A percentile compares a stretch with the other conserved stretches of the same genome.
phyloP scores from a whole-genome alignment of 2,329 filamentous ascomycete species.

The Colletotrichum sp. region DNA sequence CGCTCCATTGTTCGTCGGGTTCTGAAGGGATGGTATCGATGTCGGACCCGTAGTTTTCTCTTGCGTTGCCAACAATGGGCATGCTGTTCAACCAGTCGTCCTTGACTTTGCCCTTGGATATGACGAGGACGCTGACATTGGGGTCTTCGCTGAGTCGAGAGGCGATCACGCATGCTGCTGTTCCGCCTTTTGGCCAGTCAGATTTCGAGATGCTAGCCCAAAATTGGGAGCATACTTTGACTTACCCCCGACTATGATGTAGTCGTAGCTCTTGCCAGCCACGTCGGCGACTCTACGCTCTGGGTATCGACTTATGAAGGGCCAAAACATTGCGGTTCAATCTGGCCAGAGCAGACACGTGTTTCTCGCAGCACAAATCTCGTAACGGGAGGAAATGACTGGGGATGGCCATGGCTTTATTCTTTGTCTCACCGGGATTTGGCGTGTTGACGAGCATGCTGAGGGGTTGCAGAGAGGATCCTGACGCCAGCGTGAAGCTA shows the following conservation, averaged over 20 bases:
- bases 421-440: not conserved
- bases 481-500: not conserved
- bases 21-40: slow-evolving; percentile 30
- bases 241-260: slow-evolving; percentile 47
- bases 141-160: slow-evolving; percentile 46
- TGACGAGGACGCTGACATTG: slow-evolving; percentile 39
- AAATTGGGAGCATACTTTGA: not conserved
- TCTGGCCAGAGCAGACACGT: not conserved
- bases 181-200: slow-evolving; percentile 38
- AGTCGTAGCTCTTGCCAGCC: slow-evolving; percentile 42
- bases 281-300: slow-evolving; percentile 24
- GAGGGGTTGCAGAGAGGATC: not conserved
- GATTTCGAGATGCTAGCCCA: not conserved
- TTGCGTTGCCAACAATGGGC: slow-evolving; percentile 34
- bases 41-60: slow-evolving; percentile 24
- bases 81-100: slow-evolving; percentile 33
- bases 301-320: slow-evolving; percentile 28
- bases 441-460: not conserved
- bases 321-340: slow-evolving; percentile 26
- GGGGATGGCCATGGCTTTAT: not conserved
- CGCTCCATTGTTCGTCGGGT: slow-evolving; percentile 26
- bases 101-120: slow-evolving; percentile 37
- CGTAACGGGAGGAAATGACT: not conserved
- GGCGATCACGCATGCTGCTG: slow-evolving; percentile 52
- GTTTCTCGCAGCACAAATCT: too few species aligned